phyloP scores from a whole-genome alignment of 2,329 filamentous ascomycete genomes.

The Trichoderma sp. region DNA sequence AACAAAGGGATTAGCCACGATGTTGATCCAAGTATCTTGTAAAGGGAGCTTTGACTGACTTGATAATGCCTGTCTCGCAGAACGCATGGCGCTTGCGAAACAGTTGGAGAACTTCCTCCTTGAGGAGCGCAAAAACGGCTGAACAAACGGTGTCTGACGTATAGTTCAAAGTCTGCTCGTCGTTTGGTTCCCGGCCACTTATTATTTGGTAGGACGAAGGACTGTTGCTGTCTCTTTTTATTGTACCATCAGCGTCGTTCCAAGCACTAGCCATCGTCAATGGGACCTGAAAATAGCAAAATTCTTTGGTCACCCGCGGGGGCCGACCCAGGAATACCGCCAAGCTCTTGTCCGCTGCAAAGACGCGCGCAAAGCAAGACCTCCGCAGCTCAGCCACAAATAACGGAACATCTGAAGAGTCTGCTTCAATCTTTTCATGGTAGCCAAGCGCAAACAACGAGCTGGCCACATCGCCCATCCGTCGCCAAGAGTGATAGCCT shows the following conservation, averaged over 20 bases:
- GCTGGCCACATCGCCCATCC: slow-evolving; percentile 19
- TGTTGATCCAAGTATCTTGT: too few species aligned
- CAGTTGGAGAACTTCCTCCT: slow-evolving; percentile 12
- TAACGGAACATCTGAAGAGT: neutral
- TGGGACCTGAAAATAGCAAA: slow-evolving; percentile 20
- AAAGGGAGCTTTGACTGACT: neutral
- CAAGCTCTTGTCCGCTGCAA: slow-evolving; percentile 17
- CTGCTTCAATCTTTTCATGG: slow-evolving; percentile 16
- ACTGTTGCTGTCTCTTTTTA: neutral
- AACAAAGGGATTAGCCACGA: too few species aligned
- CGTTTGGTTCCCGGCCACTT: neutral
- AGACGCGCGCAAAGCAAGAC: slow-evolving; percentile 21
- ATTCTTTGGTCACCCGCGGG: slow-evolving; percentile 16
- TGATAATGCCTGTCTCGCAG: neutral
- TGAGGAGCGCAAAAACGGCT: slow-evolving; percentile 7
- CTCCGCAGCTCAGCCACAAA: slow-evolving; percentile 17
- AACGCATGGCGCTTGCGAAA: slow-evolving; percentile 20
- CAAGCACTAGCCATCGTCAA: neutral
- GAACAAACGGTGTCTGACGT: slow-evolving; percentile 9
- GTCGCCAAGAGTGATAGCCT: slow-evolving; percentile 22
- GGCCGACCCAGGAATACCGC: slow-evolving; percentile 13
- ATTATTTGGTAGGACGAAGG: neutral
- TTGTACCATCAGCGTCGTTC: neutral
- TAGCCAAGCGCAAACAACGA: slow-evolving; percentile 18
- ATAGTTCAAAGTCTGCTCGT: slow-evolving; percentile 6